phyloP scores from a whole-genome alignment of 345 rosid species.

The Dimocarpus longan region DNA sequence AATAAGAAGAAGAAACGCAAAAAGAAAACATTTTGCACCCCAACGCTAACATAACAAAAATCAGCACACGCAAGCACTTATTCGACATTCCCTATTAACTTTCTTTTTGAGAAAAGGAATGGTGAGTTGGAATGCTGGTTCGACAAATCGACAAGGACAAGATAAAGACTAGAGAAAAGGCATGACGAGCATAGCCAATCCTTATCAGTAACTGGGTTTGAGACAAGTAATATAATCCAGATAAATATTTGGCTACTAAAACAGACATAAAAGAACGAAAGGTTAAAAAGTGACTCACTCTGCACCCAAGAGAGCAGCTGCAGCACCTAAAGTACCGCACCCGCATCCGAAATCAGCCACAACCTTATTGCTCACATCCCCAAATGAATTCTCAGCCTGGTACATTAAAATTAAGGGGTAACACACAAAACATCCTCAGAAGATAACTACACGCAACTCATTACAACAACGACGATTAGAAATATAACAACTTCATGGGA shows the following conservation, averaged over 20 bases:
- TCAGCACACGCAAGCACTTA: neutral
- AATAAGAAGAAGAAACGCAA: neutral
- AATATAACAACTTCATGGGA: too few relatives aligned
- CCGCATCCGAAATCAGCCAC: conserved; percentile 98
- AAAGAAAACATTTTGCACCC: neutral
- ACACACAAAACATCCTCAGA: conserved; percentile 2
- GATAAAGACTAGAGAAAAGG: neutral
- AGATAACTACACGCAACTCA: neutral
- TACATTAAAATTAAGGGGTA: conserved; percentile 3
- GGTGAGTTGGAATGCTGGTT: neutral
- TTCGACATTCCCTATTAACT: neutral
- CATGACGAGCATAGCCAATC: neutral
- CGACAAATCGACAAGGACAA: neutral
- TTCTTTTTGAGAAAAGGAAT: neutral
- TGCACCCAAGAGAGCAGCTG: conserved; percentile 90
- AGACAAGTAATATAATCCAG: too few relatives aligned
- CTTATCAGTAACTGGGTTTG: neutral
- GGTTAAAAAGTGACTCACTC: conserved; percentile 49
- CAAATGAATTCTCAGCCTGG: conserved; percentile 91
- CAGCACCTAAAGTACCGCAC: conserved; percentile 84
- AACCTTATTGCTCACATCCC: conserved; percentile 67
- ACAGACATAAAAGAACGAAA: neutral
- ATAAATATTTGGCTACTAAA: neutral
- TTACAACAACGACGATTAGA: too few relatives aligned
- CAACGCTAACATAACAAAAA: neutral